Evolutionary conservation across 2,329 filamentous ascomycete species (phyloP).

Genomic region (Ophiostoma montium): DNA sequence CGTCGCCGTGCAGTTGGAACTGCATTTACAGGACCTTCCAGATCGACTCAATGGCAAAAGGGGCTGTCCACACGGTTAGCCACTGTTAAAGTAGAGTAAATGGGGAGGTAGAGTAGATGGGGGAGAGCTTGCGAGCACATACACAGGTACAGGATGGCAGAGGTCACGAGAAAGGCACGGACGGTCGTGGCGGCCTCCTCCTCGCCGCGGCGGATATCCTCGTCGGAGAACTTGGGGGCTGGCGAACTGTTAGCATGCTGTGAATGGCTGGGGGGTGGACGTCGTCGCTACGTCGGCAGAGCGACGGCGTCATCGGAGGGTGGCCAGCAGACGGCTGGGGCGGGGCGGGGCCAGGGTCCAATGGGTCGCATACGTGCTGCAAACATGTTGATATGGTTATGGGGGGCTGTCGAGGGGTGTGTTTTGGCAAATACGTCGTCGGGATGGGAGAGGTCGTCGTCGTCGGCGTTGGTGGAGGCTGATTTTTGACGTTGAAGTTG

Average conservation of each 20-base stretch:
- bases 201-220: slow-evolving; percentile 59
- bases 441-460: background rate
- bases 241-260: background rate
- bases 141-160: slow-evolving; percentile 65
- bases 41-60: slow-evolving; percentile 39
- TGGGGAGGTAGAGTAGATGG: background rate
- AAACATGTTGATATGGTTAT: slow-evolving; percentile 35
- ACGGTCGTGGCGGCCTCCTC: slow-evolving; percentile 52
- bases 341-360: background rate
- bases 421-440: background rate
- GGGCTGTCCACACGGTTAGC: slow-evolving; percentile 30
- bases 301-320: no score
- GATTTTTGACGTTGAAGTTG: background rate
- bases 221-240: slow-evolving; percentile 47
- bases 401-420: background rate
- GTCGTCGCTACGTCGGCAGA: background rate
- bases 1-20: background rate
- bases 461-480: background rate
- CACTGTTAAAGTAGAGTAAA: background rate
- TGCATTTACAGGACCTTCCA: slow-evolving; percentile 21
- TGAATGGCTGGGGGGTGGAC: background rate
- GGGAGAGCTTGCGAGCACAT: slow-evolving; percentile 22
- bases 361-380: slow-evolving; percentile 39
- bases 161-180: slow-evolving; percentile 50
- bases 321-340: background rate